A percentile compares a stretch with the other conserved stretches of the same genome.
phyloP scores from a whole-genome alignment of 768 basidiomycete species.

The Tulasnella sp. region DNA sequence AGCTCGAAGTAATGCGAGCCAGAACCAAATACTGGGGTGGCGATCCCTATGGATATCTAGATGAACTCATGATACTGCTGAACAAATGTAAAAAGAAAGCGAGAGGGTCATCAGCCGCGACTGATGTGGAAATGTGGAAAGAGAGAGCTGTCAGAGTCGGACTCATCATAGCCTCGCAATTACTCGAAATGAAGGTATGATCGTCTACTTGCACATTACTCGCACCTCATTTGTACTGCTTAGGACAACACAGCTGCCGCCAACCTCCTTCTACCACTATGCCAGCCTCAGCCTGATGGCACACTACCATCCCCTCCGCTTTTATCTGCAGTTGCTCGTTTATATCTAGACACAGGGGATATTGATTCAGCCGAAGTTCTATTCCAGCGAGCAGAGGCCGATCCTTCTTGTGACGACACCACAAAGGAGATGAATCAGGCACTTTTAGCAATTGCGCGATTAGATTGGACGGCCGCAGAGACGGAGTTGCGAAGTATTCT shows the following conservation, averaged over 20 bases:
- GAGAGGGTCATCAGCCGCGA: slow-evolving; percentile 24
- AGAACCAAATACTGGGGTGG: slow-evolving; percentile 71
- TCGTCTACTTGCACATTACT: neutral
- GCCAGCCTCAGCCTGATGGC: slow-evolving; percentile 22
- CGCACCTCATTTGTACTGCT: neutral
- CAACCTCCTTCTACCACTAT: slow-evolving; percentile 54
- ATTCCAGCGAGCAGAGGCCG: slow-evolving; percentile 38
- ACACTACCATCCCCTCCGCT: slow-evolving; percentile 39
- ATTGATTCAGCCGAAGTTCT: slow-evolving; percentile 45
- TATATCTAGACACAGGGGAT: slow-evolving; percentile 64
- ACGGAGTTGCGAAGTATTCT: slow-evolving; percentile 34
- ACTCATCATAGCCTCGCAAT: slow-evolving; percentile 66
- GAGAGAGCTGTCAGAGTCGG: slow-evolving; percentile 65
- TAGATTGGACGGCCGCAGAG: slow-evolving; percentile 50
- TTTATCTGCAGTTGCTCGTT: slow-evolving; percentile 55
- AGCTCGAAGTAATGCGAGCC: slow-evolving; percentile 53
- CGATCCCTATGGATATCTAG: slow-evolving; percentile 67
- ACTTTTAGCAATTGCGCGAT: slow-evolving; percentile 51
- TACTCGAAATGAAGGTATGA: slow-evolving; percentile 71
- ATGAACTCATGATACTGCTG: slow-evolving; percentile 53
- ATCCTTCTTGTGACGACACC: slow-evolving; percentile 32
- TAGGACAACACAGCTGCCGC: slow-evolving; percentile 62
- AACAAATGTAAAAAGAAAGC: slow-evolving; percentile 42
- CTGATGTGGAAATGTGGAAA: slow-evolving; percentile 51
- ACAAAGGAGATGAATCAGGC: slow-evolving; percentile 48